Conservation (phyloP, 75 land plant genomes). For the Cunninghamia lanceolata region DNA sequence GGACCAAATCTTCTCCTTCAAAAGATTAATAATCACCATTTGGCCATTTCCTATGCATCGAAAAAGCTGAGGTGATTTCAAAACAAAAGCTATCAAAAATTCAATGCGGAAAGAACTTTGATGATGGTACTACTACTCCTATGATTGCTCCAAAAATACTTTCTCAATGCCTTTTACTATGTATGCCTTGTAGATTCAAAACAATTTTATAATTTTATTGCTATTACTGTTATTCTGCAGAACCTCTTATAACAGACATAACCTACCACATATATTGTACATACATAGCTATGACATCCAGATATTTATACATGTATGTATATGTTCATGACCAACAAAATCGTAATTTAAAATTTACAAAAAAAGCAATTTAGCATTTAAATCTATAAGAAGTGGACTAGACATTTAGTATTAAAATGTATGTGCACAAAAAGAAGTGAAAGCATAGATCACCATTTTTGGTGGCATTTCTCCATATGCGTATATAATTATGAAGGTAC, state of each 20-base stretch:
- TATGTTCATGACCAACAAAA: neutral
- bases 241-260: neutral
- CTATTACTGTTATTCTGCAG: neutral
- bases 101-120: no score
- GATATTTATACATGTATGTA: neutral
- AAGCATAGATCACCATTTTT: neutral
- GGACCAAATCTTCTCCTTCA: no score
- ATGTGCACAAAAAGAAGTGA: neutral
- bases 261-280: neutral
- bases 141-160: no score
- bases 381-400: neutral
- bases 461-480: neutral
- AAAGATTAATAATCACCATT: no score
- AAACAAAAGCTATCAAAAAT: no score
- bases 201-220: neutral
- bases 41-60: no score
- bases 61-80: no score
- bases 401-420: neutral
- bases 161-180: neutral
- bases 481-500: neutral
- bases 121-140: no score
- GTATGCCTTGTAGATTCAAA: neutral
- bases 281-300: neutral
- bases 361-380: neutral
- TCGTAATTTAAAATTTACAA: neutral